phyloP scores from a whole-genome alignment of 2,329 filamentous ascomycete species.

The Cytospora paraplurivora region DNA sequence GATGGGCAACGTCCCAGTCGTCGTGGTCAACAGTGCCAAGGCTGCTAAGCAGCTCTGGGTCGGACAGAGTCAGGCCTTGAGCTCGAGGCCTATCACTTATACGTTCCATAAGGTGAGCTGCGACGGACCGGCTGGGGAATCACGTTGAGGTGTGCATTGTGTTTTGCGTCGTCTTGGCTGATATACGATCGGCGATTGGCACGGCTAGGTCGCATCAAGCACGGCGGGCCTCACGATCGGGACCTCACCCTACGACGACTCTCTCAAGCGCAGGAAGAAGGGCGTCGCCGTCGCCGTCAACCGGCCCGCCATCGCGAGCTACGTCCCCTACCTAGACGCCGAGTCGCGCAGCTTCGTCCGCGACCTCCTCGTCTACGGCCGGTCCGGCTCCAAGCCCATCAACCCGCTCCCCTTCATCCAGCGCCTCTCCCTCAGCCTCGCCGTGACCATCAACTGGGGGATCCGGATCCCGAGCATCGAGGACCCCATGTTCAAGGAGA shows the following conservation, averaged over 20 bases:
- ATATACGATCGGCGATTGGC: background rate
- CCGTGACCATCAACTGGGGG: conserved; percentile 31
- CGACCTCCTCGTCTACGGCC: conserved; percentile 54
- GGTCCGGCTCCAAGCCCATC: conserved; percentile 47
- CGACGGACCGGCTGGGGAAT: background rate
- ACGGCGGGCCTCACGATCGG: conserved; percentile 51
- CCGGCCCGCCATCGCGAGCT: conserved; percentile 64
- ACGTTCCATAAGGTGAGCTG: conserved; percentile 56
- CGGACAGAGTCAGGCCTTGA: conserved; percentile 65
- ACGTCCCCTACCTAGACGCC: conserved; percentile 69
- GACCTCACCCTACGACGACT: conserved; percentile 70
- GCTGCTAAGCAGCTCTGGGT: conserved; percentile 67
- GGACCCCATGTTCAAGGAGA: conserved; percentile 29
- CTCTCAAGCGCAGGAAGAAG: conserved; percentile 65
- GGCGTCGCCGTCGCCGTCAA: conserved; percentile 68
- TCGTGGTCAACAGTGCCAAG: conserved; percentile 68
- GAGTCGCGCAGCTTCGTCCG: conserved; percentile 60
- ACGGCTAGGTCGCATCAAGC: conserved; percentile 39
- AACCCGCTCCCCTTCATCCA: conserved; percentile 28
- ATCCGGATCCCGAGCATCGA: conserved; percentile 29
- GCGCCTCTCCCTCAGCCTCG: conserved; percentile 28
- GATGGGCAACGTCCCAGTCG: conserved; percentile 54
- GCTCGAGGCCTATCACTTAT: conserved; percentile 67
- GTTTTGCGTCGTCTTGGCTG: no score
- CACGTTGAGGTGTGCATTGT: background rate